Percentiles rank a stretch among this genome's conserved stretches.
Evolutionary conservation across 805 yeast genomes (phyloP).

Genomic region (Pichia nakasei): DNA sequence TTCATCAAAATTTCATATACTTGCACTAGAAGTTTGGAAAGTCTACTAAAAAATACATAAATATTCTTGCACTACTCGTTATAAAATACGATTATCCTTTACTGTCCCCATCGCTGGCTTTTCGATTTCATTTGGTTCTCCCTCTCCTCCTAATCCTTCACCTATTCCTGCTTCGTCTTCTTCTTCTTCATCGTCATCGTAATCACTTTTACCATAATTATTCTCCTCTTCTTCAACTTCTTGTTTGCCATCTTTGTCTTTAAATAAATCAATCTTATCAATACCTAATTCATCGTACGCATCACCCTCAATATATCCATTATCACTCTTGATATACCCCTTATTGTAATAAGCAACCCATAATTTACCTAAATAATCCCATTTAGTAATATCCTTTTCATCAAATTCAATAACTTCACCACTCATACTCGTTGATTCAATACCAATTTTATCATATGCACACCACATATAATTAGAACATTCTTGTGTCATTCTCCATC

Average conservation of each 20-base stretch:
- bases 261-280: slow-evolving; percentile 13
- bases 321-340: slow-evolving; percentile 19
- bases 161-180: not conserved
- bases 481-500: slow-evolving; percentile 47
- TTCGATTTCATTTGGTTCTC: no score
- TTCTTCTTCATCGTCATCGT: not conserved
- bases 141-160: not conserved
- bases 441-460: slow-evolving; percentile 51
- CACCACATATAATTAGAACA: slow-evolving; percentile 55
- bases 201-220: not conserved
- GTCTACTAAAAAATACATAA: slow-evolving; percentile 28
- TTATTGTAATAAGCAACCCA: slow-evolving; percentile 40
- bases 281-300: slow-evolving; percentile 25
- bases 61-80: no score
- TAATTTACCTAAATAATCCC: slow-evolving; percentile 38
- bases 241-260: not conserved
- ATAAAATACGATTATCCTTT: no score
- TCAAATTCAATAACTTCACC: slow-evolving; percentile 39
- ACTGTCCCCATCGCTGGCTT: no score
- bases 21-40: slow-evolving; percentile 82
- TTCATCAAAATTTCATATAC: slow-evolving; percentile 55
- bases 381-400: slow-evolving; percentile 24
- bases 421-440: slow-evolving; percentile 28
- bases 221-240: slow-evolving; percentile 1
- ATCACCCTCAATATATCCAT: slow-evolving; percentile 25